phyloP scores from a whole-genome alignment of 108 stramenopile genomes.

The Pseudonitzschia multistriata region DNA sequence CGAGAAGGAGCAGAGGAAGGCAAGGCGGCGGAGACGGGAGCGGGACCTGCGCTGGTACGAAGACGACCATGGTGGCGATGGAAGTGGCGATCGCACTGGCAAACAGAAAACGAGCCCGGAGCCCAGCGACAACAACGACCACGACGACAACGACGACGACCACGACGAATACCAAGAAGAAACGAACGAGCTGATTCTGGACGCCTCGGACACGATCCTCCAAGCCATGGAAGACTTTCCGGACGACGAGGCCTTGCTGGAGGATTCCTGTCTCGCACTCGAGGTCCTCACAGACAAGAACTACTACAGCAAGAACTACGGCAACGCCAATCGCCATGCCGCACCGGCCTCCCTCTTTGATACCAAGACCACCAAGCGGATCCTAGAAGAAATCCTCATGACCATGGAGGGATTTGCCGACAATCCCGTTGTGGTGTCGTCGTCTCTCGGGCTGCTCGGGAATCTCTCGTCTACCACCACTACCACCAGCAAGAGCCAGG shows the following conservation, averaged over 20 bases:
- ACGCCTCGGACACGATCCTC: background rate
- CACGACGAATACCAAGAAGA: background rate
- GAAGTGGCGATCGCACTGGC: background rate
- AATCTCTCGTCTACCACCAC: background rate
- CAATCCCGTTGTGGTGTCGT: constrained; percentile 5
- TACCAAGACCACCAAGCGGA: background rate
- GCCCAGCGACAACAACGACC: background rate
- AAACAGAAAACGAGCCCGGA: background rate
- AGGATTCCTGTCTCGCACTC: constrained; percentile 6
- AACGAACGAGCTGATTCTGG: background rate
- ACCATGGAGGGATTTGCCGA: constrained; percentile 11
- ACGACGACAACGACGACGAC: background rate
- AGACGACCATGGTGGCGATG: too few relatives aligned
- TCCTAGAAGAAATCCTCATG: constrained; percentile 1
- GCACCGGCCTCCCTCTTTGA: background rate
- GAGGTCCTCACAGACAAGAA: background rate
- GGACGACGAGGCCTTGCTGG: background rate
- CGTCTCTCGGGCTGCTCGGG: background rate
- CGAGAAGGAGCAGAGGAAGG: background rate
- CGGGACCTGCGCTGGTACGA: background rate
- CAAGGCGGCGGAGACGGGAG: background rate
- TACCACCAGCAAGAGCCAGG: background rate
- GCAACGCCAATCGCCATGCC: background rate
- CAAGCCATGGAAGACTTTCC: constrained; percentile 11
- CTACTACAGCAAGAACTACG: background rate